Evolutionary conservation across 306 rosid species (phyloP), one percentile per base, ranked within the genome.

Genomic region (Ammopiptanthus mongolicus): DNA sequence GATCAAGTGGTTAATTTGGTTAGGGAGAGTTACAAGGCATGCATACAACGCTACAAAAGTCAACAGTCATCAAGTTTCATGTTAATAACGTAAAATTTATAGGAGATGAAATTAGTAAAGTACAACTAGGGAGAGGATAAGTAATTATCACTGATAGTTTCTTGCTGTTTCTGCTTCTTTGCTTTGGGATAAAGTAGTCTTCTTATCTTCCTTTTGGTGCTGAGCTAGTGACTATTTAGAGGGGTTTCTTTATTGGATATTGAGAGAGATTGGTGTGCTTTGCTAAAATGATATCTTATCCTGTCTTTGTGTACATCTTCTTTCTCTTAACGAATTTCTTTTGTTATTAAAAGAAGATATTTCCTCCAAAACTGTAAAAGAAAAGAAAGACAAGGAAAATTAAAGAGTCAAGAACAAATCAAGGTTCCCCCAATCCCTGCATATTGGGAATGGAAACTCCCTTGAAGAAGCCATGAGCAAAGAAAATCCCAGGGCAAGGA

Each of bases 21-120:
- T 59, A 21, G 53, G 64, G 44, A 80, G 69, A 76, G 1, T 25
- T 25, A 25, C 28, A 25, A 11, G 39, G 69, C 12, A 48, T 76
- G 69, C 60, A 18, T 74, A 29, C 53, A 7, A 7, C n/a, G 28
- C 13, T 59, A 9, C 29, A 28, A 14, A 25, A 33, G 4, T 66
- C 5, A 78, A 18, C 53, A 12, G 48, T 42, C 48, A 25, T 48
- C 13, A 13, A 69, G 67, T 69, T 59, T 36, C 46, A 56, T 78
- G 80, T 66, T 74, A 56, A 29, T 34, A 55, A 51, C 51, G 37
- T 65, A 41, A 56, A 34, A 44, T 73, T 65, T 48, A 59, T 67
- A 5, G 25, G 65, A 50, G 82, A 65, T 57, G 37, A 8, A 22
- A 47, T 58, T 18, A 25, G 53, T 65, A 65, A 36, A 73, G 14